Evolutionary conservation across 2,329 filamentous ascomycete genomes (phyloP), one percentile per base, ranked within the genome.

Genomic region (Aureobasidium sp.): DNA sequence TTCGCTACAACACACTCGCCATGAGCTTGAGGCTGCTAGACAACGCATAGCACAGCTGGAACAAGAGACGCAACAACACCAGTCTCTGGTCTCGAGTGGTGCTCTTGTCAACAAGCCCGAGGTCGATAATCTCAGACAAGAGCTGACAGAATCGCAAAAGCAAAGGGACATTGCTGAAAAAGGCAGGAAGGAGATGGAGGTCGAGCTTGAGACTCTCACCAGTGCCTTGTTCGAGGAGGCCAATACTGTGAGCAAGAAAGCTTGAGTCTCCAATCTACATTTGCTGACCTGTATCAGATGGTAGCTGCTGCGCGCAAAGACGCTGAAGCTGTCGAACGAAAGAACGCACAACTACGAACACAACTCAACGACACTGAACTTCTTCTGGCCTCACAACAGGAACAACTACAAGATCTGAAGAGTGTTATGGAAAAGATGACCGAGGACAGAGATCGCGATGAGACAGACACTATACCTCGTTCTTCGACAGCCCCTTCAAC

Each of bases 151-250:
- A 47, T 78, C 80, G 64, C 69, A 71, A 42, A 71, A 72, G 44
- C 71, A 73, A 48, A 69, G 77, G 53, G 71, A 72, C 9, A 72
- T 70, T 7, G 77, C 77, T 13, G 79, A 81, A 63, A 75, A 75
- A 72, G 89, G 90, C 61, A 96, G 94, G 79, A 90, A 88, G 74
- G 86, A 86, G 65, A 96, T 97, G 34, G 94, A 99, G 73, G 86
- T 89, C 67, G 94, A 99, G 74, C 78, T 99, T 49, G 94, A 97
- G 76, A 90, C 86, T 58, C 76, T 99, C 65, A 97, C 94, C 0
- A 86, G 91, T 1, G 91, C 91, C 32, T 81, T 99, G n/a, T 99
- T 99, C 65, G 91, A 97, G 72, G 93, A 99, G 78, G 94, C 94
- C 54, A 97, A 99, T 77, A 92, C 89, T 75, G 84, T 86, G 72